Base-by-base conservation (phyloP, 495 filamentous ascomycete species). In the Alectoria sarmentosa region DNA sequence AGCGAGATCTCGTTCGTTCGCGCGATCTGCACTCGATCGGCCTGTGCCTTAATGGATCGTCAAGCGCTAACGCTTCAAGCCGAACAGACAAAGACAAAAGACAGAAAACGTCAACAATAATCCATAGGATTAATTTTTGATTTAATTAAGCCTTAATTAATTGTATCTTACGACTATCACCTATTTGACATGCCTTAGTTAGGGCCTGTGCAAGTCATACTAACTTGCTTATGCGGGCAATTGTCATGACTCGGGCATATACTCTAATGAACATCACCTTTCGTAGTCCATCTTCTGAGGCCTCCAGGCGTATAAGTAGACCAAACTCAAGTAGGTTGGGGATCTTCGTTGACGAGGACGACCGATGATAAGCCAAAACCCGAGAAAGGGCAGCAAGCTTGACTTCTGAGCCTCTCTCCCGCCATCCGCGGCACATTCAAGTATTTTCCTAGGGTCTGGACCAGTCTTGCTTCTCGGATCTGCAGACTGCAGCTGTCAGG, bases 1-100 rank as follows among this genome's bases (percentile, higher is more conserved):
- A 55, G 52, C 52, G 52, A 55, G 52, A 55, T 55, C 52, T 55
- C 30, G 52, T 36, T 55, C 30, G 52, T 36, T 55, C 52, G 52
- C 52, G 52, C 52, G 52, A 55, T 55, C 52, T 55, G 30, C 52
- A 34, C 30, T 54, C 52, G 52, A 55, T 55, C 52, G 52, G 34
- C 52, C 52, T 55, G 28, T 34, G 28, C 52, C 30, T 55, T 34
- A 34, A 55, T 32, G 52, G 52, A 55, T 55, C 52, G 52, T 55
- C 52, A 34, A 55, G 15, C 52, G 52, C 52, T 55, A 55, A 55
- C 52, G 52, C 52, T 55, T 55, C 13, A 55, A 55, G 52, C 52
- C 52, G 52, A 55, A 55, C 28, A 55, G 30, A 15, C 52, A 28
- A n/a, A n/a, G n/a, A n/a, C n/a, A n/a, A n/a, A n/a, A n/a, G n/a